Evolutionary conservation across 2,329 filamentous ascomycete genomes (phyloP).

Genomic region (Polychaeton citri): DNA sequence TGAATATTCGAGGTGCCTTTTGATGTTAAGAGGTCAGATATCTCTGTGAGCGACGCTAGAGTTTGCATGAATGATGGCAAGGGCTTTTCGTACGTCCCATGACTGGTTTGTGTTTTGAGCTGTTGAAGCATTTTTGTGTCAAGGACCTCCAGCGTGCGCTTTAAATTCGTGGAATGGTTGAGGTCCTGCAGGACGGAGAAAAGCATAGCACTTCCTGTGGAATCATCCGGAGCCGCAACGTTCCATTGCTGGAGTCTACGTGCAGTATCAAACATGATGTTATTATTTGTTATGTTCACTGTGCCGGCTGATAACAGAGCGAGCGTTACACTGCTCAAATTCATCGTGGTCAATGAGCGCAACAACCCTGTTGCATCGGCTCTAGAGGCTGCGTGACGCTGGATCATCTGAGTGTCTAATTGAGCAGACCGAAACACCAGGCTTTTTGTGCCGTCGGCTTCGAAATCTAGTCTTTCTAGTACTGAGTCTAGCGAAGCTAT

Average conservation of each 20-base stretch:
- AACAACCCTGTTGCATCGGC: constrained; percentile 57
- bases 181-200: constrained; percentile 75
- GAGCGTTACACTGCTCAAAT: constrained; percentile 74
- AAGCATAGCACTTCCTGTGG: constrained; percentile 2
- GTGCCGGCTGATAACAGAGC: constrained; percentile 60
- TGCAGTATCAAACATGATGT: constrained; percentile 66
- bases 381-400: constrained; percentile 40
- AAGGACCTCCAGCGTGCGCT: neutral
- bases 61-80: constrained; percentile 25
- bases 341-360: constrained; percentile 64
- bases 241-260: constrained; percentile 86
- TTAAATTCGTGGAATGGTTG: constrained; percentile 9
- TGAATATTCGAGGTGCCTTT: constrained; percentile 47
- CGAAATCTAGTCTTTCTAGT: constrained; percentile 72
- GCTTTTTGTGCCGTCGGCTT: constrained; percentile 74
- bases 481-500: constrained; percentile 64
- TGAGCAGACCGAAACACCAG: constrained; percentile 83
- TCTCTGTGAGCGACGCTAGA: constrained; percentile 63
- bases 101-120: neutral
- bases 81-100: neutral
- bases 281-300: constrained; percentile 45
- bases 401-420: constrained; percentile 71
- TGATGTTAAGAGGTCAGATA: constrained; percentile 62
- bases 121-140: neutral
- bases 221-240: constrained; percentile 55